Base-by-base conservation (phyloP, 129 eudicot species). In the Chrysanthemum makinoi region DNA sequence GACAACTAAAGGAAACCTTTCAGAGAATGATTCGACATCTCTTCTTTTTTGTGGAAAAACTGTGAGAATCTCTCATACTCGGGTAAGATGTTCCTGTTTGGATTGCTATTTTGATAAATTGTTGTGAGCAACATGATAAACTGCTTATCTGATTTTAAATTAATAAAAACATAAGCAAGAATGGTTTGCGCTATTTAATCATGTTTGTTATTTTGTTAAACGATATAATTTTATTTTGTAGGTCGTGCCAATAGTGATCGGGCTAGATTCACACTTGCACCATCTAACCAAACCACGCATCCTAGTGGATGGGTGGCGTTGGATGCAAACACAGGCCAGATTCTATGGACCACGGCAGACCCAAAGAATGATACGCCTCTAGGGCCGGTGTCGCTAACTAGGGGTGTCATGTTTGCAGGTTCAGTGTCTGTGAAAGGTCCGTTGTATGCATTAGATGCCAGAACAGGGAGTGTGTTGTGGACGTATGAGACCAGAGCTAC, bases 291-390 rank as follows among this genome's bases (percentile, higher is more conserved):
- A 17, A 83, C 86, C 53, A 89, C 0, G 84, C 78, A 2, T 0
- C 83, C 78, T 1, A 89, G 96, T 13, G 92, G 77, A 6, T 82
- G 96, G 92, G 96, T 84, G 58, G 88, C 92, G 6, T 67, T 89
- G 79, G 96, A 89, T 66, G 84, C 96, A 18, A 71, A 53, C 51
- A 80, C 89, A 0, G 92, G 96, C 58, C 69, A 80, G 17, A 82
- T 84, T 51, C 10, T 77, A 44, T 86, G 96, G 96, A 79, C 87
- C 13, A 86, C 88, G 1, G 88, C 86, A 39, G 63, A 74, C 68
- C 90, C 90, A 17, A 39, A 83, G 69, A 86, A 82, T 26, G 82
- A 77, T 16, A n/a, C 73, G 0, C 44, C 74, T 2, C 70, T 54
- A 58, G 89, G 84, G 26, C 92, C 92, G 0, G 92, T 84, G 15